Conservation (phyloP, 306 rosid species). For the Prunus dulcis region DNA sequence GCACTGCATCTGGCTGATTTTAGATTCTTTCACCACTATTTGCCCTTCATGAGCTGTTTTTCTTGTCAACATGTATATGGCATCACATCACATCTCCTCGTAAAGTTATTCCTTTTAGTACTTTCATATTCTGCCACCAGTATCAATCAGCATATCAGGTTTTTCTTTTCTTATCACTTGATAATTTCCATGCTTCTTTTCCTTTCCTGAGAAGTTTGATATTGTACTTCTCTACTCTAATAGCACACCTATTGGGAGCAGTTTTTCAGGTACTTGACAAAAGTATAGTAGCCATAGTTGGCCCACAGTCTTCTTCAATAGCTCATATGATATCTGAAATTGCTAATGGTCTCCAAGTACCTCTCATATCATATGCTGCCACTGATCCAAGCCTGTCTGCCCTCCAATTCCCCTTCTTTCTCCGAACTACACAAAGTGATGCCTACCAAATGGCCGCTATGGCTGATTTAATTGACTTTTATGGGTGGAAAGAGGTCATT, state of each 20-base stretch:
- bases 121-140: not conserved
- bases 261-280: conserved; percentile 79
- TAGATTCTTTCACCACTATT: not conserved
- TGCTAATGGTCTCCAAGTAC: conserved; percentile 81
- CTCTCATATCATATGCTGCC: conserved; percentile 88
- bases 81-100: not conserved
- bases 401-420: conserved; percentile 80
- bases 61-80: not conserved
- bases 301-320: conserved; percentile 82
- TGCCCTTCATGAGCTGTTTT: not conserved
- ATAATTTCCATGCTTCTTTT: not conserved
- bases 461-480: conserved; percentile 63
- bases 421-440: conserved; percentile 70
- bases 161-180: not conserved
- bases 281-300: conserved; percentile 67
- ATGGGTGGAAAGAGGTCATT: conserved; percentile 86
- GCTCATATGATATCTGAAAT: conserved; percentile 77
- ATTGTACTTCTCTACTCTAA: conserved; percentile 9
- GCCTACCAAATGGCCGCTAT: conserved; percentile 77
- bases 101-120: not conserved
- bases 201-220: not conserved
- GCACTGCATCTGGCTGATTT: not conserved
- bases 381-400: conserved; percentile 88
- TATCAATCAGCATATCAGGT: not conserved
- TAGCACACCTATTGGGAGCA: conserved; percentile 30